Conservation (phyloP, 2,329 filamentous ascomycete species). For the Echinosphaeria canescens region DNA sequence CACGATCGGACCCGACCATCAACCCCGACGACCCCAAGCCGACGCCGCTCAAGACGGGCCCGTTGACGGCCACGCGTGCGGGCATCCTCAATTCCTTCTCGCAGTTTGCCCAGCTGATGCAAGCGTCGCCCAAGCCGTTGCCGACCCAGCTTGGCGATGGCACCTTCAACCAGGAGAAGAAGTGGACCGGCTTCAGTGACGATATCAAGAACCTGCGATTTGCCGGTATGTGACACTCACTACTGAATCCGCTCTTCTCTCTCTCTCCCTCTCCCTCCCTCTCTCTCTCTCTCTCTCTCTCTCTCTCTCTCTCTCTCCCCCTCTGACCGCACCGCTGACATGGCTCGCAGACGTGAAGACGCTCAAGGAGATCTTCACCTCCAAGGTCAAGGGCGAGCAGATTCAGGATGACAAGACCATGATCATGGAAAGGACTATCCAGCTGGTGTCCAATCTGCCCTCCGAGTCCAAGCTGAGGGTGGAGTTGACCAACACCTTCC, state of each 20-base stretch:
- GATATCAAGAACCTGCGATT: conserved; percentile 34
- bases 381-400: conserved; percentile 38
- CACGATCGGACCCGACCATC: too few species aligned
- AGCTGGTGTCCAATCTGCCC: conserved; percentile 44
- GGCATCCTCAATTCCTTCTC: conserved; percentile 13
- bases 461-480: conserved; percentile 36
- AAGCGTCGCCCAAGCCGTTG: conserved; percentile 35
- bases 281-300: neutral
- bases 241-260: neutral
- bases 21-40: too few species aligned
- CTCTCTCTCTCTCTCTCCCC: neutral
- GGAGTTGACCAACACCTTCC: conserved; percentile 42
- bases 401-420: conserved; percentile 56
- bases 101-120: conserved; percentile 13
- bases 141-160: conserved; percentile 41
- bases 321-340: neutral
- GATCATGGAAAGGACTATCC: conserved; percentile 53
- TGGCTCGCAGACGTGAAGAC: conserved; percentile 18
- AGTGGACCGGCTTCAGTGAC: conserved; percentile 25
- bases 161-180: conserved; percentile 25
- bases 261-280: neutral
- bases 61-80: conserved; percentile 10
- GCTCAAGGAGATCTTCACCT: conserved; percentile 34
- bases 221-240: conserved; percentile 14
- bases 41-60: too few species aligned